phyloP scores from a whole-genome alignment of 169 alveolate species.

The Theileria luwenshuni region DNA sequence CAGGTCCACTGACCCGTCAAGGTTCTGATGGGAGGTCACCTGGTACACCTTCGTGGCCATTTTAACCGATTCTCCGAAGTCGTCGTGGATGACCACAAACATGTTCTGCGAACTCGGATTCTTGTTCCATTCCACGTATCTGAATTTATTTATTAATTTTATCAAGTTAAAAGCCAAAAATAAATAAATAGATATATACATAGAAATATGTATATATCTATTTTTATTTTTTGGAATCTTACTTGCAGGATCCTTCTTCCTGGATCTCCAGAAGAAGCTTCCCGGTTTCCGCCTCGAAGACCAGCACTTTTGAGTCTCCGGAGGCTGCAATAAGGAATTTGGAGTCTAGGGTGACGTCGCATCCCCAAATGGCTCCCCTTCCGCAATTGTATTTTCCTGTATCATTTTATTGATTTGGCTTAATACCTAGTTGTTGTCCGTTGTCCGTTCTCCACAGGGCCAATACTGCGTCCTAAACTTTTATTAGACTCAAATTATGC shows the following conservation, averaged over 20 bases:
- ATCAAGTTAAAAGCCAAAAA: too few species aligned
- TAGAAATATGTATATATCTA: too few species aligned
- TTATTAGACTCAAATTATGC: not conserved
- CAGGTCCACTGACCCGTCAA: conserved; percentile 43
- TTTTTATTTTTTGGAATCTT: conserved; percentile 68
- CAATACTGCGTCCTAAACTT: conserved; percentile 76
- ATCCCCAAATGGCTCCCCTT: conserved; percentile 86
- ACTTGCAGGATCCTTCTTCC: conserved; percentile 83
- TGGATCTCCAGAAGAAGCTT: conserved; percentile 71
- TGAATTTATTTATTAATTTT: conserved; percentile 28
- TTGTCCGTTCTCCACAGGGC: conserved; percentile 80
- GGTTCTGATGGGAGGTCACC: conserved; percentile 47
- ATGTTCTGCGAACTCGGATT: conserved; percentile 81
- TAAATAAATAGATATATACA: too few species aligned
- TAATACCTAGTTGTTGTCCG: conserved; percentile 81
- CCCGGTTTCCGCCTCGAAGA: conserved; percentile 83
- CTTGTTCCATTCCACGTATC: conserved; percentile 87
- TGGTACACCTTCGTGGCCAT: conserved; percentile 80
- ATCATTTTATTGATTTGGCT: not conserved
- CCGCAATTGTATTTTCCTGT: conserved; percentile 86
- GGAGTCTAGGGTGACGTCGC: conserved; percentile 85
- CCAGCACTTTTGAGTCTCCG: conserved; percentile 82
- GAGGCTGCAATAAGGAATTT: conserved; percentile 82
- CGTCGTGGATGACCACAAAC: conserved; percentile 83
- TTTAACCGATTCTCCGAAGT: conserved; percentile 73